Conservation (phyloP, 805 yeast species). For the Danielia reshetovae region DNA sequence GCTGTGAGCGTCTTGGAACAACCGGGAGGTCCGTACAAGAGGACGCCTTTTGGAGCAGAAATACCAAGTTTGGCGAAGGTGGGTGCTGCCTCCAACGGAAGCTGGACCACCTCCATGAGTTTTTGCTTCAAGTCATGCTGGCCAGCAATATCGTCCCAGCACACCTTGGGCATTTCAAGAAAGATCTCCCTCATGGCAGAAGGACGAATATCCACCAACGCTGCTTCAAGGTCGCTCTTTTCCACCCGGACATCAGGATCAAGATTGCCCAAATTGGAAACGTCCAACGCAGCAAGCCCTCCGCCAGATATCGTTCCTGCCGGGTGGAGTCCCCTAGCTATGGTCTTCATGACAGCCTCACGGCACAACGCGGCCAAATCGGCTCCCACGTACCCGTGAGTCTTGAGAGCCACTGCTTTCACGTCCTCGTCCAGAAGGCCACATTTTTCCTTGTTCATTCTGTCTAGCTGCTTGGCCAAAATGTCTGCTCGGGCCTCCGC, state of each 20-base stretch:
- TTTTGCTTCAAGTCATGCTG: constrained; percentile 79
- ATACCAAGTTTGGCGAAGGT: constrained; percentile 77
- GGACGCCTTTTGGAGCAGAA: constrained; percentile 86
- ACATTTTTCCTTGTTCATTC: constrained; percentile 45
- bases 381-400: constrained; percentile 98
- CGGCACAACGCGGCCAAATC: constrained; percentile 84
- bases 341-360: constrained; percentile 83
- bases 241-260: constrained; percentile 42
- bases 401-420: constrained; percentile 61
- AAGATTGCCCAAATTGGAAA: not conserved
- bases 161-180: constrained; percentile 88
- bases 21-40: constrained; percentile 97
- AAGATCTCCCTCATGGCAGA: constrained; percentile 97
- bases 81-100: constrained; percentile 81
- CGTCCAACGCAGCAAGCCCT: not conserved
- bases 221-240: constrained; percentile 58
- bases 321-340: constrained; percentile 61
- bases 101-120: constrained; percentile 83
- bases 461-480: constrained; percentile 54
- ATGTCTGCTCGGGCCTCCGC: constrained; percentile 74
- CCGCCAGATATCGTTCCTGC: too few species aligned
- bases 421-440: constrained; percentile 52
- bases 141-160: constrained; percentile 96
- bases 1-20: constrained; percentile 95
- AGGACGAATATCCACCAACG: constrained; percentile 80